phyloP scores from a whole-genome alignment of 1,284 basidiomycete genomes.

The Naganishia cerealis region DNA sequence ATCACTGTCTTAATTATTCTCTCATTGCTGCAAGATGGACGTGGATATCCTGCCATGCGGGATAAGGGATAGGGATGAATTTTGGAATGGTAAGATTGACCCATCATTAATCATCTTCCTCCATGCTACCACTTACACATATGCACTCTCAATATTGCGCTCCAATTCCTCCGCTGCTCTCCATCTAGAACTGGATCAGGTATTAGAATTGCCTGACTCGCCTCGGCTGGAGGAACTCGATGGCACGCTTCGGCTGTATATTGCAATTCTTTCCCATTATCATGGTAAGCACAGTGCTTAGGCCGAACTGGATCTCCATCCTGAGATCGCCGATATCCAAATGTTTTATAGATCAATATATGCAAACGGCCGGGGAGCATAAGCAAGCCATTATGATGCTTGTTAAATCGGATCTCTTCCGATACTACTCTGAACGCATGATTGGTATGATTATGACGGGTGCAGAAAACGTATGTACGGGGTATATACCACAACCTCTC shows the following conservation, averaged over 20 bases:
- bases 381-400: conserved; percentile 73
- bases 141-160: conserved; percentile 5
- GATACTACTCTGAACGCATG: conserved; percentile 85
- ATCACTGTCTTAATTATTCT: background rate
- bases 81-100: conserved; percentile 71
- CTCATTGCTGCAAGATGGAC: background rate
- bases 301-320: too few relatives aligned
- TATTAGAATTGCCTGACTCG: conserved; percentile 66
- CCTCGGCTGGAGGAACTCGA: conserved; percentile 73
- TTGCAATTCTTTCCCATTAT: conserved; percentile 75
- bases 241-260: conserved; percentile 70
- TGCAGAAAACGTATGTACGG: conserved; percentile 63
- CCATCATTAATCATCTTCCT: conserved; percentile 9
- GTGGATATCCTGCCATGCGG: conserved; percentile 5
- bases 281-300: conserved; percentile 66
- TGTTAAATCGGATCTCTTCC: conserved; percentile 77
- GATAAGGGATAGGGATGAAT: conserved; percentile 53
- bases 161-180: conserved; percentile 8
- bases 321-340: background rate
- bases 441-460: conserved; percentile 72
- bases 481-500: background rate
- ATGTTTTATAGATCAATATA: conserved; percentile 63
- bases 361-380: conserved; percentile 75
- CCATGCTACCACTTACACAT: background rate
- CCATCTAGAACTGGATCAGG: conserved; percentile 75